Conservation (phyloP, 345 rosid genomes). For the Hirschfeldia incana region DNA sequence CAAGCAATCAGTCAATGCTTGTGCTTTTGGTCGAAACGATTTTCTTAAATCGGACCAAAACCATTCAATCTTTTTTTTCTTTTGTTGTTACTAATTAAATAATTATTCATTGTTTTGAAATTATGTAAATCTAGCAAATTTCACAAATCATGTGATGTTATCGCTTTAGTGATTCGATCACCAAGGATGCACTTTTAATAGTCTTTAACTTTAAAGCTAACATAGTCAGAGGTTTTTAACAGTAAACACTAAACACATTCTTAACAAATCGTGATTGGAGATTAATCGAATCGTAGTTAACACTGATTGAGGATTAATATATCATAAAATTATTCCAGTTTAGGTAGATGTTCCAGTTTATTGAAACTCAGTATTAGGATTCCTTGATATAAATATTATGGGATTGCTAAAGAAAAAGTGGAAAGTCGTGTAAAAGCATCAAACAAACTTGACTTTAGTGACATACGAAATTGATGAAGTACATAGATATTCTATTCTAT, state of each 20-base stretch:
- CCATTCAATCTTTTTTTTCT: too few species aligned
- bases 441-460: background rate
- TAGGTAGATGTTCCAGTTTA: background rate
- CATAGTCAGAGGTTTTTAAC: background rate
- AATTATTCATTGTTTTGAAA: too few species aligned
- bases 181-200: background rate
- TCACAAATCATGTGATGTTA: background rate
- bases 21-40: background rate
- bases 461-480: background rate
- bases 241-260: background rate
- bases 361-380: background rate
- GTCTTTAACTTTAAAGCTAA: background rate
- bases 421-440: conserved; percentile 16
- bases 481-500: background rate
- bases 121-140: background rate
- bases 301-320: background rate
- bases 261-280: background rate
- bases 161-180: background rate
- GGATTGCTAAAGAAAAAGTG: background rate
- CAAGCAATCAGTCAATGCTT: background rate
- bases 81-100: too few species aligned
- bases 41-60: background rate
- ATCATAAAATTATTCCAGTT: background rate
- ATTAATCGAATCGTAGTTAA: background rate
- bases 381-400: background rate